These are phyloP conservation scores for Solanum acaule DNA, from an alignment of 257 asterid genomes.

Conservation along the genomic window DNA sequence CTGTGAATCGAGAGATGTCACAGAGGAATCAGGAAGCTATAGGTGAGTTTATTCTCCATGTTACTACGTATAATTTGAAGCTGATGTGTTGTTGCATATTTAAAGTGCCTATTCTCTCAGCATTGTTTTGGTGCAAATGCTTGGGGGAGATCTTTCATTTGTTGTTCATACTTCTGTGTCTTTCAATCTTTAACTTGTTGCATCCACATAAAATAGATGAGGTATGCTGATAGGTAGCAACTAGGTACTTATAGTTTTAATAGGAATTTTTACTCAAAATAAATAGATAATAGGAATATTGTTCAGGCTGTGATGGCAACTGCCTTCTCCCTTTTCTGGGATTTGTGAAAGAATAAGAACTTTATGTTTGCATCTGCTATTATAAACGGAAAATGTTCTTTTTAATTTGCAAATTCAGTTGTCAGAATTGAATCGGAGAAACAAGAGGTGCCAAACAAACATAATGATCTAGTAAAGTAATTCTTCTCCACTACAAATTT, in stretches of 20 bases:
- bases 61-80: neutral
- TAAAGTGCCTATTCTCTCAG: neutral
- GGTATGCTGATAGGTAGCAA: neutral
- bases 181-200: neutral
- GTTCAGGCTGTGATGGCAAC: neutral
- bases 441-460: neutral
- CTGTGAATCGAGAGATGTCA: conserved; percentile 95
- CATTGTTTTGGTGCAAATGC: neutral
- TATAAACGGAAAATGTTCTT: neutral
- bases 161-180: neutral
- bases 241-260: neutral
- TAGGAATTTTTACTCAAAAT: neutral
- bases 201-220: neutral
- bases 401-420: neutral
- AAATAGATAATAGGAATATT: neutral
- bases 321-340: neutral
- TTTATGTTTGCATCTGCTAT: neutral
- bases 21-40: conserved; percentile 92
- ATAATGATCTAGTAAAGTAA: neutral
- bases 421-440: neutral
- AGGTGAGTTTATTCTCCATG: conserved; percentile 41
- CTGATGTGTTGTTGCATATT: neutral
- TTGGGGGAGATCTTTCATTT: neutral
- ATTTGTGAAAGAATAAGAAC: neutral
- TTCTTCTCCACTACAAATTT: neutral